Evolutionary conservation across 2,329 filamentous ascomycete genomes (phyloP).

Genomic region (Verticillium nubilum): DNA sequence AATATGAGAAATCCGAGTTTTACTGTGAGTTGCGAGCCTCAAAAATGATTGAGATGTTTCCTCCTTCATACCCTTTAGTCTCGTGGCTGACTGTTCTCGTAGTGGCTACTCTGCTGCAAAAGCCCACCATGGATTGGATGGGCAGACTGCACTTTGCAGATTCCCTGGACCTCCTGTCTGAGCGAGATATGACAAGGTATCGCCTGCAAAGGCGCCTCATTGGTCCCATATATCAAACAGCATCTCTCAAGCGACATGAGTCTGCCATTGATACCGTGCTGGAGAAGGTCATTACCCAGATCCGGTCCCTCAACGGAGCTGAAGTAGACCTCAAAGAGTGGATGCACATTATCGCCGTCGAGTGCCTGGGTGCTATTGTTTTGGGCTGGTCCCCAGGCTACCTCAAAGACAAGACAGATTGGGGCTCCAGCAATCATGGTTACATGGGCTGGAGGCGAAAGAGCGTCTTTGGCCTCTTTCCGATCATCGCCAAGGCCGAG

Average conservation of each 20-base stretch:
- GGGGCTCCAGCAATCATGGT: conserved; percentile 39
- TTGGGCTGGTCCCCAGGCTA: conserved; percentile 48
- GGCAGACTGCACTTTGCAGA: conserved; percentile 30
- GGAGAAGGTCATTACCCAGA: conserved; percentile 23
- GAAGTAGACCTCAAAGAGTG: conserved; percentile 45
- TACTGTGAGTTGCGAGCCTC: conserved; percentile 32
- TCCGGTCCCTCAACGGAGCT: conserved; percentile 28
- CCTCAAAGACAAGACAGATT: conserved; percentile 36
- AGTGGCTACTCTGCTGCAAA: conserved; percentile 41
- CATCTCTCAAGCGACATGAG: conserved; percentile 36
- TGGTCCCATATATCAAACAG: conserved; percentile 39
- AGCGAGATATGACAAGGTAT: conserved; percentile 40
- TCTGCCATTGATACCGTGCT: conserved; percentile 34
- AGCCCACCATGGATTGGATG: conserved; percentile 33
- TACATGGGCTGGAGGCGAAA: conserved; percentile 47
- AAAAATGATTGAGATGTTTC: neutral
- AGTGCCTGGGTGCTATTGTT: conserved; percentile 43
- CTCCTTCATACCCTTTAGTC: neutral
- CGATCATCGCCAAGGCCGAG: conserved; percentile 30
- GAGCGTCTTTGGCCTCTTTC: conserved; percentile 47
- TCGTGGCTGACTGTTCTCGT: neutral
- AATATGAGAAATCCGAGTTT: conserved; percentile 47
- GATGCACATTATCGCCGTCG: conserved; percentile 52
- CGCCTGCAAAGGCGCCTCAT: conserved; percentile 43
- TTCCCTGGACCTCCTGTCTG: conserved; percentile 45